These are phyloP conservation scores for Aspergillus conjunctus DNA, from an alignment of 495 filamentous ascomycete species.

Conservation along the genomic window DNA sequence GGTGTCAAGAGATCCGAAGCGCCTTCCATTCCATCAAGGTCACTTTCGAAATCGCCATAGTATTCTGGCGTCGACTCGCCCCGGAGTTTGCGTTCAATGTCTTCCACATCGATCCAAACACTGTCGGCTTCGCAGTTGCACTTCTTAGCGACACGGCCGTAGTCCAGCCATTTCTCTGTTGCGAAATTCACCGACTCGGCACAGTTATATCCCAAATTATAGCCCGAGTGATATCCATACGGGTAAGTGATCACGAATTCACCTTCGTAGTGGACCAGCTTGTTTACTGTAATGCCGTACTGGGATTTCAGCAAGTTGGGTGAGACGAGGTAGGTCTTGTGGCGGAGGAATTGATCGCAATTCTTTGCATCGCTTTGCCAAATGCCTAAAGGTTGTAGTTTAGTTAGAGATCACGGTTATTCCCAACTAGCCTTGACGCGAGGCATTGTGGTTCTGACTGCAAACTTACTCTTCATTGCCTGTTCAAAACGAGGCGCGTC, in stretches of 20 bases:
- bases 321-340: conserved; percentile 98
- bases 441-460: not conserved
- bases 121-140: conserved; percentile 95
- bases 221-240: conserved; percentile 97
- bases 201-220: conserved; percentile 98
- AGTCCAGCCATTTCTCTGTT: conserved; percentile 88
- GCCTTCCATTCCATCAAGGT: conserved; percentile 64
- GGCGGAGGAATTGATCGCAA: conserved; percentile 92
- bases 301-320: conserved; percentile 81
- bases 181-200: conserved; percentile 99
- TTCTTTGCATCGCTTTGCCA: conserved; percentile 97
- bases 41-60: conserved; percentile 71
- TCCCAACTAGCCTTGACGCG: not conserved
- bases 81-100: conserved; percentile 90
- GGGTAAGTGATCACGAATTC: conserved; percentile 99
- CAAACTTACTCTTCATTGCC: conserved; percentile 76
- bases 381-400: conserved; percentile 49
- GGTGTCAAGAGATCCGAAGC: conserved; percentile 74
- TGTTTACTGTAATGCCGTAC: conserved; percentile 93
- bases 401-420: not conserved
- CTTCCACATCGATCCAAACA: conserved; percentile 95
- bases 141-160: conserved; percentile 95
- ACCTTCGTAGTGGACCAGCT: conserved; percentile 90
- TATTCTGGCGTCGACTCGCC: conserved; percentile 90
- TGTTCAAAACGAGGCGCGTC: conserved; percentile 93